Percentiles rank a stretch among this genome's conserved stretches.
Evolutionary conservation across 768 basidiomycete species (phyloP).

Genomic region (Phylloporus sp.): DNA sequence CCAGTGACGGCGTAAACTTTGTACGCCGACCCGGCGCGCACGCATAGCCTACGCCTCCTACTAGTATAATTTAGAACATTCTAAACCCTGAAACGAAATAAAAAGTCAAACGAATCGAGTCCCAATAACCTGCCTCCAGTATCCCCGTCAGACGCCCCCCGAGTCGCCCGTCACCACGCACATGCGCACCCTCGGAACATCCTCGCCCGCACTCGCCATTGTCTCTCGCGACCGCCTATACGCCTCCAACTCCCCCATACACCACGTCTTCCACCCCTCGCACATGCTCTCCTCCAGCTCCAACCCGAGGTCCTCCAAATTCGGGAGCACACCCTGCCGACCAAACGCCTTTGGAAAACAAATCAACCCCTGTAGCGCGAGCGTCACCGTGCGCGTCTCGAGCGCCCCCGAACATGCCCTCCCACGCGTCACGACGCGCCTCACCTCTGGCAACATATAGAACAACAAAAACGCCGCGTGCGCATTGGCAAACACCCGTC

Average conservation of each 20-base stretch:
- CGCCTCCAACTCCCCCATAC: conserved; percentile 9
- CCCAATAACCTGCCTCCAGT: no score
- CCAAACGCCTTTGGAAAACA: background rate
- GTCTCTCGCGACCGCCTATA: conserved; percentile 9
- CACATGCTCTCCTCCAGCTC: conserved; percentile 9
- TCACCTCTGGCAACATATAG: conserved; percentile 12
- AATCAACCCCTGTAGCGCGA: conserved; percentile 14
- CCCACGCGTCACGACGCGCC: conserved; percentile 11
- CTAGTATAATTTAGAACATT: no score
- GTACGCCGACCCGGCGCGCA: no score
- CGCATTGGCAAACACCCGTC: conserved; percentile 9
- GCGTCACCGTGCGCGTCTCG: conserved; percentile 4
- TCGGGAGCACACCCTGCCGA: conserved; percentile 10
- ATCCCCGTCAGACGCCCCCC: conserved; percentile 2
- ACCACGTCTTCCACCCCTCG: conserved; percentile 6
- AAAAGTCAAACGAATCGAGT: no score
- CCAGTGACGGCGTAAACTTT: no score
- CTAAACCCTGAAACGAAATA: no score
- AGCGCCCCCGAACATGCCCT: conserved; percentile 10
- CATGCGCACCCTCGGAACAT: background rate
- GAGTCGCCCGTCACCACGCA: background rate
- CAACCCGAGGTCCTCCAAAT: conserved; percentile 11
- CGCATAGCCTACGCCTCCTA: no score
- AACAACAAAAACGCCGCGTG: conserved; percentile 14
- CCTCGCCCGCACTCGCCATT: background rate